Evolutionary conservation across 2,329 filamentous ascomycete species (phyloP).

Genomic region (Chrysoporthe puriensis): DNA sequence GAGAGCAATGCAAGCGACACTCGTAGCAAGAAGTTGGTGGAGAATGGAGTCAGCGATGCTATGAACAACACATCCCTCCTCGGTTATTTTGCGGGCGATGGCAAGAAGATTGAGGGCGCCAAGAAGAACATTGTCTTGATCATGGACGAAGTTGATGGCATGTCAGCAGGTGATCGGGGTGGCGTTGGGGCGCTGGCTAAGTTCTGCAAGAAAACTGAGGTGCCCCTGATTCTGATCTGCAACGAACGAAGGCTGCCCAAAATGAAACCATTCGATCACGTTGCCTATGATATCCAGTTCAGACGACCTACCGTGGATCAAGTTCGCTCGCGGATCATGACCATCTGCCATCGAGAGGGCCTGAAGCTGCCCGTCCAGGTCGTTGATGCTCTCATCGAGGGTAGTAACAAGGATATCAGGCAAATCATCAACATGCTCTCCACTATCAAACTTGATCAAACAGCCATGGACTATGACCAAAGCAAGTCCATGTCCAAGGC

Average conservation of each 20-base stretch:
- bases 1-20: constrained; percentile 97
- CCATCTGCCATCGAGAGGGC: constrained; percentile 90
- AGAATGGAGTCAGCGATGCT: constrained; percentile 83
- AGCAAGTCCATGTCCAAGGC: constrained; percentile 94
- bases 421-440: constrained; percentile 99
- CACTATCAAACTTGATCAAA: constrained; percentile 86
- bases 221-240: constrained; percentile 96
- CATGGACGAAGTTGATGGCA: constrained; percentile 99
- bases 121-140: constrained; percentile 96
- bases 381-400: constrained; percentile 92
- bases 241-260: constrained; percentile 92
- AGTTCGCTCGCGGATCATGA: constrained; percentile 89
- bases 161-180: constrained; percentile 95
- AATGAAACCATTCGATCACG: constrained; percentile 96
- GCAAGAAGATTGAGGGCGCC: constrained; percentile 74
- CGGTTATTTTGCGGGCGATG: constrained; percentile 86
- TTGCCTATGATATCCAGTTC: constrained; percentile 84
- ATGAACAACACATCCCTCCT: constrained; percentile 91
- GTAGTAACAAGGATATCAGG: constrained; percentile 91
- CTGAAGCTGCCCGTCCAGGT: constrained; percentile 82
- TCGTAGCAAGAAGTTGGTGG: constrained; percentile 93
- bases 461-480: constrained; percentile 79
- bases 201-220: constrained; percentile 91
- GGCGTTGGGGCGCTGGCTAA: constrained; percentile 93
- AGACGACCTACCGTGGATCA: constrained; percentile 87